These are phyloP conservation scores for Avena atlantica DNA, from an alignment of 176 grass and related monocot genomes.

Conservation along the genomic window DNA sequence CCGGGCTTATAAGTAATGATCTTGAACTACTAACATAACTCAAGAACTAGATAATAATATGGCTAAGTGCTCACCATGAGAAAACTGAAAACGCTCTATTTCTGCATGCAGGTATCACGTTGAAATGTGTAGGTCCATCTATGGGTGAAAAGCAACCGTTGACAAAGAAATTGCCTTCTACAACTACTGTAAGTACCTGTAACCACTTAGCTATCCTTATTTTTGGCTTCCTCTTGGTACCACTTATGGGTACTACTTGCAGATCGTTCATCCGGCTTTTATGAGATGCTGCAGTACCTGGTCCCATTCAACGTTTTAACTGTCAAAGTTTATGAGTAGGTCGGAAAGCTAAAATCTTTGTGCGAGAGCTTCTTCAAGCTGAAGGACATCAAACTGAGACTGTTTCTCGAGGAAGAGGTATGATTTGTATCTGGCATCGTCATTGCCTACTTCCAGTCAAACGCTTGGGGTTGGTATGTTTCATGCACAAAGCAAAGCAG, in stretches of 20 bases:
- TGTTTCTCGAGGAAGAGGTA: constrained; percentile 94
- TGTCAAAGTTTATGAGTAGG: constrained; percentile 32
- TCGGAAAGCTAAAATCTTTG: constrained; percentile 82
- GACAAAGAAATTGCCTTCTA: constrained; percentile 79
- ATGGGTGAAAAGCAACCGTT: constrained; percentile 88
- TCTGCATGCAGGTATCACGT: constrained; percentile 61
- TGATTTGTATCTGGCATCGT: neutral
- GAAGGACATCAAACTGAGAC: constrained; percentile 71
- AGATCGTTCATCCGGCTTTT: neutral
- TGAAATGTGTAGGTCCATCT: constrained; percentile 96
- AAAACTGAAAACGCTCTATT: neutral
- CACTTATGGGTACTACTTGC: neutral
- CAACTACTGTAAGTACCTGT: constrained; percentile 68
- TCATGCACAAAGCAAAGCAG: neutral
- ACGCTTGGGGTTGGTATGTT: neutral
- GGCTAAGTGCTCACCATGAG: neutral
- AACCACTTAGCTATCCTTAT: constrained; percentile 8
- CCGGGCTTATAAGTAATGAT: constrained; percentile 77
- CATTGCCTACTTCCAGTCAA: neutral
- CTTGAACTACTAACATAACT: constrained; percentile 12
- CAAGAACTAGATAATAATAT: neutral
- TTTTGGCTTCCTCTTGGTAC: neutral
- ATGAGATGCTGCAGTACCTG: neutral
- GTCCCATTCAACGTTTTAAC: neutral
- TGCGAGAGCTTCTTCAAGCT: constrained; percentile 96